These are phyloP conservation scores for Aureobasidium lini DNA, from an alignment of 2,329 filamentous ascomycete species.

Conservation along the genomic window DNA sequence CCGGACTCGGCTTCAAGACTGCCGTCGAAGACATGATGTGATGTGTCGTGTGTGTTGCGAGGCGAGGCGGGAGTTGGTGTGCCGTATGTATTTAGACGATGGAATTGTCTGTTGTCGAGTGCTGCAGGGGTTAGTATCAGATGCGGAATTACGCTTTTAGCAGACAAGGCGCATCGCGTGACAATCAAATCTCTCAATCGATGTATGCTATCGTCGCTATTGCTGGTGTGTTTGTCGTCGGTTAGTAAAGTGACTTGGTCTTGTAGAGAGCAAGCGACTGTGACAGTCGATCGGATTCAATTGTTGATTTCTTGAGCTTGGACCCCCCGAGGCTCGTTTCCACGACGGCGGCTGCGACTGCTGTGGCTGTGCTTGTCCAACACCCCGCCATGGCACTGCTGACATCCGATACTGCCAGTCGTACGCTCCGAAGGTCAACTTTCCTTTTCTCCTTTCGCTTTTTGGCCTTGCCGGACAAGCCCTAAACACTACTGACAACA, in stretches of 20 bases:
- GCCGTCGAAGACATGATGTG: conserved; percentile 23
- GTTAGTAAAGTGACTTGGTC: not conserved
- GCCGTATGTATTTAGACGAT: not conserved
- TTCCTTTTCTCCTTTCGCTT: not conserved
- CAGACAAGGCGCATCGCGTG: not conserved
- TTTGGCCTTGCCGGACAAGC: not conserved
- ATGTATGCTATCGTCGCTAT: not conserved
- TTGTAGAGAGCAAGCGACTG: not conserved
- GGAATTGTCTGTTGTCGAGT: not conserved
- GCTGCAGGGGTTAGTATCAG: conserved; percentile 9
- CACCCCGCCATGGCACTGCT: not conserved
- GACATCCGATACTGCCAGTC: not conserved
- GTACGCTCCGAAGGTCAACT: not conserved
- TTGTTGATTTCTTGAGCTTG: conserved; percentile 5
- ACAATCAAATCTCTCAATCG: not conserved
- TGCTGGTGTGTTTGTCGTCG: not conserved
- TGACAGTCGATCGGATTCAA: not conserved
- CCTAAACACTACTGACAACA: conserved; percentile 19
- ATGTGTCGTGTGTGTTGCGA: not conserved
- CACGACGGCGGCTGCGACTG: not conserved
- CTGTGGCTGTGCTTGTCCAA: not conserved
- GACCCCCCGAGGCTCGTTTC: not conserved
- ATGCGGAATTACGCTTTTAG: not conserved
- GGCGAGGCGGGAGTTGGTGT: not conserved
- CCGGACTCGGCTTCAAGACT: conserved; percentile 13